Base-by-base conservation (phyloP, 106 monocot genomes). In the Dendrobium officinale region DNA sequence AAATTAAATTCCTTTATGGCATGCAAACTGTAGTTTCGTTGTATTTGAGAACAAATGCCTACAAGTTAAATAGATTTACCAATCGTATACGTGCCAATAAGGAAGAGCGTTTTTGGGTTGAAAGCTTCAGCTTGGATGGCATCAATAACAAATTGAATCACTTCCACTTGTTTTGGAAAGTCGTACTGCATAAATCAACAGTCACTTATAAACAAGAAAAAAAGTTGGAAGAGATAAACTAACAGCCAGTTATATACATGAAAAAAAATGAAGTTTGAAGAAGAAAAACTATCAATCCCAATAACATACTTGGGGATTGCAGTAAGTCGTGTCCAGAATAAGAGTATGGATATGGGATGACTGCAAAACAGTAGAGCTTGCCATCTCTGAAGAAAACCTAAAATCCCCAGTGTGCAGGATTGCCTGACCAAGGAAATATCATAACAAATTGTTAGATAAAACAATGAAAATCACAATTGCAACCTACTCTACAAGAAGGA, bases 111-210 rank as follows among this genome's bases (percentile, higher is more conserved):
- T 84, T 87, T 92, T 33, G 98, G 92, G 66, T 99, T 99, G 85
- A 99, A 99, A 56, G 98, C 85, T 84, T 99, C 95, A 67, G 98
- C 98, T 90, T 93, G 98, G 83, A 99, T 99, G 75, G 95, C 95
- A 81, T 99, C 99, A 80, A 95, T 93, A 26, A 99, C 93, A 81
- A 99, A 99, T 77, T 99, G 95, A 75, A 91, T 90, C 20, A 95
- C 91, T 40, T 89, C 88, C 27, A 93, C 95, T 88, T 99, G 98
- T 77, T 90, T 95, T 67, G 98, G 98, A 84, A 99, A 99, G 77
- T 93, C 92, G 84, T 95, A 99, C 98, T 99, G 89, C 80, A 90
- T 7, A 67, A 20, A 68, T 55, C 41, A 37, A 51, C 13, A 15
- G 51, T 51, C 10, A 13, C 0, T 51, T 51, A 51, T 51, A 51